Evolutionary conservation across 2,329 filamentous ascomycete species (phyloP), one percentile per base, ranked within the genome.

Genomic region (Cladophialophora yegresii): DNA sequence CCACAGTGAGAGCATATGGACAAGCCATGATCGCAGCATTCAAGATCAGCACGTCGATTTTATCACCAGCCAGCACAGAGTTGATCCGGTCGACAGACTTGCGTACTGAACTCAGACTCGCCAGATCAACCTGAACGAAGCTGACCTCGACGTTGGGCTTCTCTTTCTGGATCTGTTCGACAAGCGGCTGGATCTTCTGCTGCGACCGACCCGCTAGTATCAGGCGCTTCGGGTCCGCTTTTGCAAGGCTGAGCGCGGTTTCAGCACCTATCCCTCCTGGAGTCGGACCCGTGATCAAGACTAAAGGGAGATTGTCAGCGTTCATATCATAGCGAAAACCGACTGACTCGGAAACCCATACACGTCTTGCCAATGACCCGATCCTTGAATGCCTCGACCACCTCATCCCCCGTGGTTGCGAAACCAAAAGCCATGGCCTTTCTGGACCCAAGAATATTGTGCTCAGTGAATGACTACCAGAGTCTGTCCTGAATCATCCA

Each of bases 21-120:
- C 71, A 67, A 0, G 70, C 75, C 75, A 79, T 79, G 36, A 80
- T 71, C 1, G 77, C 79, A 10, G 80, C 78, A 64, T 79, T 81
- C 70, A 80, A 78, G 62, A 81, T 75, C 2, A 80, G 67, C 1
- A 80, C 72, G 68, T 80, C 77, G 50, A 82, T 75, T 47, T 67
- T 61, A 56, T 57, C 58, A 32, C 40, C 64, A 6, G 7, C 54
- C 2, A 64, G 58, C 16, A 57, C 30, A 6, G 71, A 76, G 7
- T 77, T 85, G 54, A 74, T 65, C 10, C 69, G 56, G 16, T 63
- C 65, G 8, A 70, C 72, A 1, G 73, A 73, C 4, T 62, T 57
- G 43, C 69, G 69, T 33, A 75, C 66, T 2, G 64, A 67, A 13
- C 47, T 51, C n/a, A 58, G 61, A 40, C 58, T 63, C 9, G 50